Evolutionary conservation across 805 yeast species (phyloP), one percentile per base, ranked within the genome.

Genomic region (Komagataella populi): DNA sequence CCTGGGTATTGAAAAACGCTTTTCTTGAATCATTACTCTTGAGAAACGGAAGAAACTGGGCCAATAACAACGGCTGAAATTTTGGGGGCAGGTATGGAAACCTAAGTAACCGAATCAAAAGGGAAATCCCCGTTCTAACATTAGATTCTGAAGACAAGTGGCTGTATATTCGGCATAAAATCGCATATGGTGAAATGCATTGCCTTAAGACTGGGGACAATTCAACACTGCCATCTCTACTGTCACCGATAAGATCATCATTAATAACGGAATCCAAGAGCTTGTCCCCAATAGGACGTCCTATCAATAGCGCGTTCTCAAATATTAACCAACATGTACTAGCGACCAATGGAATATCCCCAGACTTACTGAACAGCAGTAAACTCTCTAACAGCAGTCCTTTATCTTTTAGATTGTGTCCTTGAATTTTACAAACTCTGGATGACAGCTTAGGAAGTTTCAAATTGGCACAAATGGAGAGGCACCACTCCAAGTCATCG

Each of bases 401-500:
- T 36, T 59, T 55, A 4, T 55, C 52, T 5, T 58, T 55, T 46
- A 66, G 55, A 14, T 60, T 56, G 53, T 72, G 71, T 17, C 84
- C 86, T 49, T 77, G 79, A 18, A 72, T 68, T 52, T 73, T 71
- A 62, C 76, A 82, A 3, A 85, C 68, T 36, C 72, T 69, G 52
- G 72, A 72, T 0, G 85, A 79, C 10, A 85, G 80, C 6, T 72
- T 66, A n/a, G 79, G 71, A 46, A 84, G 62, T 57, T 76, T 77
- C 61, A 84, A 70, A 57, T 81, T 74, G 10, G 89, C 85, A 67
- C 91, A 84, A 4, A 85, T 70, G 2, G 87, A 77, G 50, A 85
- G 67, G 47, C 83, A 76, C 91, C 91, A 85, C 63, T 85, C 93
- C 54, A 83, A 71, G 60, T 85, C 95, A 61, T 84, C 90, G 59